A percentile compares a stretch with the other conserved stretches of the same genome.
phyloP scores from a whole-genome alignment of 1,139 yeast species.

The Yamadazyma atmosphaerica region DNA sequence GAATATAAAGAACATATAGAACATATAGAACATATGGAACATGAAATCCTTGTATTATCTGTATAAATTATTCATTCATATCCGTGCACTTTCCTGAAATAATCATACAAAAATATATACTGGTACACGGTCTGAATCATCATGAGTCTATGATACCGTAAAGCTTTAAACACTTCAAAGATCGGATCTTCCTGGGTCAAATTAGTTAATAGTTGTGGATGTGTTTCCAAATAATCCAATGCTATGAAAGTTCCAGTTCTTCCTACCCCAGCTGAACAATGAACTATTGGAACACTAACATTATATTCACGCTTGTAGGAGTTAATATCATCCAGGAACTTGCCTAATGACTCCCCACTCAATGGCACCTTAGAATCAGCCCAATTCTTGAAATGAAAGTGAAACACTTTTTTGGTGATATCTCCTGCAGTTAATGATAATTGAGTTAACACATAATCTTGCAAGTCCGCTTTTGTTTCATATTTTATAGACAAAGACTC shows the following conservation, averaged over 20 bases:
- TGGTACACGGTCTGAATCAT: slow-evolving; percentile 70
- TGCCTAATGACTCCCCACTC: slow-evolving; percentile 38
- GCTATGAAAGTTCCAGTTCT: slow-evolving; percentile 80
- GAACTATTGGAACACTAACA: slow-evolving; percentile 48
- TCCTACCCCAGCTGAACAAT: slow-evolving; percentile 87
- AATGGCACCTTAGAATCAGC: slow-evolving; percentile 53
- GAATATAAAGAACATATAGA: no score
- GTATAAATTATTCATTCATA: no score
- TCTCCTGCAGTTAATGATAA: slow-evolving; percentile 23
- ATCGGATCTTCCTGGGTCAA: slow-evolving; percentile 27
- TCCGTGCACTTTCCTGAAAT: no score
- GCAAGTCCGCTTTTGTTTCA: slow-evolving; percentile 18
- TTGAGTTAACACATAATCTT: slow-evolving; percentile 26
- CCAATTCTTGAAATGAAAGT: slow-evolving; percentile 58
- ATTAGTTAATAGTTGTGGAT: slow-evolving; percentile 16
- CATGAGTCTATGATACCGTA: slow-evolving; percentile 58
- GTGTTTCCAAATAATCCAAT: slow-evolving; percentile 53
- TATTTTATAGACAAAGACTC: slow-evolving; percentile 23
- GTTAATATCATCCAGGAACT: slow-evolving; percentile 27
- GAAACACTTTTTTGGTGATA: slow-evolving; percentile 44
- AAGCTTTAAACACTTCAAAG: slow-evolving; percentile 34
- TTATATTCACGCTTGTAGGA: slow-evolving; percentile 10
- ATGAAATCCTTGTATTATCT: no score
- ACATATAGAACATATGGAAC: no score
- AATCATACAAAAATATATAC: slow-evolving; percentile 48